A percentile compares a stretch with the other conserved stretches of the same genome.
Conservation (phyloP, 2,329 filamentous ascomycete species). For the Beauveria brongniartii region DNA sequence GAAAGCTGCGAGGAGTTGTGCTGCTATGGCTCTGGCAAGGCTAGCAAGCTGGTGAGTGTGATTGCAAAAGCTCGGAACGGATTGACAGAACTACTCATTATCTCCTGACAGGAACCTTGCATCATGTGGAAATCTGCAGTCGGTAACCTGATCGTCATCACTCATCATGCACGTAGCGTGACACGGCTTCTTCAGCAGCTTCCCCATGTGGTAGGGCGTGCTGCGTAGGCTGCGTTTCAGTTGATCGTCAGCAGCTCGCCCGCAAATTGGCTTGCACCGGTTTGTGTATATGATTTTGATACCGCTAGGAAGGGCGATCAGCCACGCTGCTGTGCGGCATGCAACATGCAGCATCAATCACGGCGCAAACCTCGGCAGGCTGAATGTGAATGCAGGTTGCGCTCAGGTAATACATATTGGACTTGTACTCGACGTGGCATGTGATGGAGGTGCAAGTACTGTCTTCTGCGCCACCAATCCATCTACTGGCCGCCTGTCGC, state of each 20-base stretch:
- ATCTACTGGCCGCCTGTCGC: not conserved
- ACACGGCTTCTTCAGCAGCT: not conserved
- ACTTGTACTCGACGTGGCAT: not conserved
- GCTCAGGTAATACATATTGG: not conserved
- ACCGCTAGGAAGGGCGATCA: not conserved
- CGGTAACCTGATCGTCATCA: not conserved
- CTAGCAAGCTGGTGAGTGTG: not conserved
- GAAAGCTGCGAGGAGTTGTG: not conserved
- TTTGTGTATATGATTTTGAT: not conserved
- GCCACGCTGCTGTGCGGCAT: not conserved
- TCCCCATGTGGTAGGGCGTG: not conserved
- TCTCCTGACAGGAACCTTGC: not conserved
- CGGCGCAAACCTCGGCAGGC: slow-evolving; percentile 1
- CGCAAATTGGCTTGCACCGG: not conserved
- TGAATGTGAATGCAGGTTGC: not conserved
- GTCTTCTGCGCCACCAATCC: not conserved
- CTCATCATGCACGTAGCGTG: not conserved
- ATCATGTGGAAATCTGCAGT: not conserved
- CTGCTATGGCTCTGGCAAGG: too few relatives aligned
- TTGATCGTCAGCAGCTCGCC: not conserved
- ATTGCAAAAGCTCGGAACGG: not conserved
- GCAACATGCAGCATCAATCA: not conserved
- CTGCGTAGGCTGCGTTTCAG: not conserved
- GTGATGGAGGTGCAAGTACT: not conserved
- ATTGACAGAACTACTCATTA: not conserved